Evolutionary conservation across 2,329 filamentous ascomycete species (phyloP).

Genomic region (Paracoccidioides brasiliensis): DNA sequence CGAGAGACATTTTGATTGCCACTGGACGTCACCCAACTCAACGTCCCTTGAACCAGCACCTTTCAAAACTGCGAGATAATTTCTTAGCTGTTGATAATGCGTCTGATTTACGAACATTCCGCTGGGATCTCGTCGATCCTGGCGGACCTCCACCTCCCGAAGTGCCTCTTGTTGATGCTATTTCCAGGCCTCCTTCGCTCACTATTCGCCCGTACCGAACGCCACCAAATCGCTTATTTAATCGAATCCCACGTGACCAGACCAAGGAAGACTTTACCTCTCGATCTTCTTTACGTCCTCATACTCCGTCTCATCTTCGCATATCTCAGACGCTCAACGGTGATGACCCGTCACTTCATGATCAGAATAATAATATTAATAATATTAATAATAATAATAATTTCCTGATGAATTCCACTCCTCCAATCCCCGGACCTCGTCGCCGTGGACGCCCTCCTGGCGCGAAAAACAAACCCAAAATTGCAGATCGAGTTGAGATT

Average conservation of each 20-base stretch:
- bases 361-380: background rate
- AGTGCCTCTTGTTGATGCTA: constrained; percentile 16
- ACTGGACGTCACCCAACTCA: constrained; percentile 49
- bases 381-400: background rate
- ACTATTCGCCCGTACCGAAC: constrained; percentile 4
- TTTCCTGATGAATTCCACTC: background rate
- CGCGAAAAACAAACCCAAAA: constrained; percentile 17
- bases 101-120: constrained; percentile 44
- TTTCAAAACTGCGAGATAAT: constrained; percentile 35
- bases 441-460: constrained; percentile 19
- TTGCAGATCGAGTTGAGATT: constrained; percentile 11
- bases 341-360: background rate
- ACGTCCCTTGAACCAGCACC: constrained; percentile 45
- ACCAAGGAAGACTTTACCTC: background rate
- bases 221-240: constrained; percentile 1
- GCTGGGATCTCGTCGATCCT: constrained; percentile 50
- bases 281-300: background rate
- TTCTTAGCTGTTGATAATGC: constrained; percentile 32
- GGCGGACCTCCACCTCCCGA: constrained; percentile 31
- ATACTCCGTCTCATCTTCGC: constrained; percentile 1
- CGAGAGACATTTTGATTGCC: constrained; percentile 49
- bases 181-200: constrained; percentile 13
- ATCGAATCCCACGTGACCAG: constrained; percentile 6
- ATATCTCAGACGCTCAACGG: constrained; percentile 2
- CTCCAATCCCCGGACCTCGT: constrained; percentile 3